Evolutionary conservation across 2,329 filamentous ascomycete species (phyloP).

Genomic region (Scytalidium sp.): DNA sequence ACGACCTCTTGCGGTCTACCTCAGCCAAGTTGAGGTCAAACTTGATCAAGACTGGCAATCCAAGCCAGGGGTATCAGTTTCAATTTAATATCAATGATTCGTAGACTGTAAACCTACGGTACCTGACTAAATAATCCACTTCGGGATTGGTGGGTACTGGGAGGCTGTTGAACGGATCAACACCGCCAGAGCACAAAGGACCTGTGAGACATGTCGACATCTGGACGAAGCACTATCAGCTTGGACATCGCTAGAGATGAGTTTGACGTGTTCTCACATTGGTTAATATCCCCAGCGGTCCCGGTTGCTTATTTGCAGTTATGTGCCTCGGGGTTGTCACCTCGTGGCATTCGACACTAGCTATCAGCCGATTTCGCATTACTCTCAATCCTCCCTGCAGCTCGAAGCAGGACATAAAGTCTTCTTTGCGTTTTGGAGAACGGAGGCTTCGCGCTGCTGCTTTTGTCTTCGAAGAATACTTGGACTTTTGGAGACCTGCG

Average conservation of each 20-base stretch:
- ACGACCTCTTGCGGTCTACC: constrained; percentile 2
- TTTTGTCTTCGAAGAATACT: neutral
- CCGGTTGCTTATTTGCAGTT: no score
- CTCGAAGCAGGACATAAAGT: neutral
- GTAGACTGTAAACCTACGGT: constrained; percentile 1
- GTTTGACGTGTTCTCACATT: no score
- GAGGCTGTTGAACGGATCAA: neutral
- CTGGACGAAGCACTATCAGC: no score
- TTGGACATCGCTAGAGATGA: no score
- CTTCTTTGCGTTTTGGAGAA: neutral
- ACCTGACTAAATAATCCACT: constrained; percentile 6
- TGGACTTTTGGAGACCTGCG: neutral
- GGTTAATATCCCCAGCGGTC: no score
- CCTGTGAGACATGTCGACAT: neutral
- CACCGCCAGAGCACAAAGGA: neutral
- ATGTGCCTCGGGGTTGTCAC: neutral
- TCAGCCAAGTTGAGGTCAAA: constrained; percentile 2
- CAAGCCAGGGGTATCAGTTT: neutral
- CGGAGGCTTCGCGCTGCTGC: neutral
- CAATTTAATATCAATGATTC: neutral
- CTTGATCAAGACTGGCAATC: neutral
- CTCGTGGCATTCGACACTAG: neutral
- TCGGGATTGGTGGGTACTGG: neutral
- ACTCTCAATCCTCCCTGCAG: neutral
- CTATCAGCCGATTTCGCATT: neutral